These are phyloP conservation scores for Bimuria novae-zelandiae DNA, from an alignment of 2,329 filamentous ascomycete genomes.

Conservation along the genomic window DNA sequence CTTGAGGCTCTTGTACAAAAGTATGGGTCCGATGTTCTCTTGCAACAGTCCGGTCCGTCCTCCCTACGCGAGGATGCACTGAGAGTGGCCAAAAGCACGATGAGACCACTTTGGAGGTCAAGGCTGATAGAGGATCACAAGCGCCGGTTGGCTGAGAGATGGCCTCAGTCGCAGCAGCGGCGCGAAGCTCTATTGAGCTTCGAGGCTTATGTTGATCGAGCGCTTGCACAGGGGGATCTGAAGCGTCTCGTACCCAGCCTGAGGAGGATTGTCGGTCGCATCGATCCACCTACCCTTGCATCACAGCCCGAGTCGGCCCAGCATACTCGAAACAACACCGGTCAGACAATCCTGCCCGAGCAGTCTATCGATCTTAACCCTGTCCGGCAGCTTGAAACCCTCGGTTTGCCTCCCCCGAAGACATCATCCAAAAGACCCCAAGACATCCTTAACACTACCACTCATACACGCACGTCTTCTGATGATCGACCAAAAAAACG, in stretches of 20 bases:
- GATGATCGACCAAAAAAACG: background rate
- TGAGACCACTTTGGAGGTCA: constrained; percentile 14
- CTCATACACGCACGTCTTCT: background rate
- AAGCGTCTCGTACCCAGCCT: background rate
- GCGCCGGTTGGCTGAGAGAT: constrained; percentile 14
- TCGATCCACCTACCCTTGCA: background rate
- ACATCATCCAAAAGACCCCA: too few species aligned
- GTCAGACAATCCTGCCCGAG: background rate
- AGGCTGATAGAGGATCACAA: constrained; percentile 25
- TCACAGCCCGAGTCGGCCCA: too few species aligned
- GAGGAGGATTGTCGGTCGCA: background rate
- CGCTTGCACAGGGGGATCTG: background rate
- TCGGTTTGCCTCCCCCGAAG: background rate
- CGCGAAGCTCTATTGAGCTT: background rate
- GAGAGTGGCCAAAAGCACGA: background rate
- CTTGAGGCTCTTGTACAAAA: constrained; percentile 9
- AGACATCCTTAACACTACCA: background rate
- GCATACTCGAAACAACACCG: background rate
- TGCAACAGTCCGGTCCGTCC: background rate
- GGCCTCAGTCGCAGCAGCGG: constrained; percentile 7
- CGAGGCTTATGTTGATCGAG: background rate
- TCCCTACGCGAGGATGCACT: background rate
- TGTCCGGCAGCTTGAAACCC: background rate
- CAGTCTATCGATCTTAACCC: background rate
- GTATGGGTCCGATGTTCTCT: constrained; percentile 7